Conservation (phyloP, 2,329 filamentous ascomycete genomes). For the Calonectria pseudoturangicola region DNA sequence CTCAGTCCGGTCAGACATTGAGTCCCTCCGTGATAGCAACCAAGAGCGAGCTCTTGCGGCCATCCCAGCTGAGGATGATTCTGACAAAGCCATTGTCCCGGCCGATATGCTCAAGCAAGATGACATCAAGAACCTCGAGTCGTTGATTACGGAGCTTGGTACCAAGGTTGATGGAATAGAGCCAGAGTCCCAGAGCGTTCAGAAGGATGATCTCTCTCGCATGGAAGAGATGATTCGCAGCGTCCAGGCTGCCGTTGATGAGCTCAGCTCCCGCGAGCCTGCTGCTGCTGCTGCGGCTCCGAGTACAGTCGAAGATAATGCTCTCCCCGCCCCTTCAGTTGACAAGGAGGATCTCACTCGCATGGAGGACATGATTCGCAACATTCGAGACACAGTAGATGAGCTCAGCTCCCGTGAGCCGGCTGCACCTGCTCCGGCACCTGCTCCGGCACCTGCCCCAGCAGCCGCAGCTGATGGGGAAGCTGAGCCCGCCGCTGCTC, state of each 20-base stretch:
- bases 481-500: conserved; percentile 58
- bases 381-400: conserved; percentile 69
- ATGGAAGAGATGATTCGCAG: conserved; percentile 71
- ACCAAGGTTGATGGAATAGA: conserved; percentile 83
- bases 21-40: conserved; percentile 77
- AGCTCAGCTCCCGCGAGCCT: conserved; percentile 61
- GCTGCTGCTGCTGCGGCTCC: conserved; percentile 40
- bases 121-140: conserved; percentile 90
- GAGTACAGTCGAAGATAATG: conserved; percentile 59
- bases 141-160: conserved; percentile 86
- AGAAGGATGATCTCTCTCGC: conserved; percentile 73
- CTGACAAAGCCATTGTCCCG: conserved; percentile 58
- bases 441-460: conserved; percentile 41
- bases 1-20: conserved; percentile 83
- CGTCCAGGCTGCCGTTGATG: conserved; percentile 70
- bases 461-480: conserved; percentile 42
- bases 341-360: conserved; percentile 16
- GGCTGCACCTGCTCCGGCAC: conserved; percentile 40
- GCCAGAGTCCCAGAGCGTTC: conserved; percentile 59
- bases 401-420: conserved; percentile 63
- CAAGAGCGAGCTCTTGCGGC: conserved; percentile 69
- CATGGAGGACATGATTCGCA: conserved; percentile 71
- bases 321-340: conserved; percentile 23
- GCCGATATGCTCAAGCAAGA: conserved; percentile 76
- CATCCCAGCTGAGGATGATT: conserved; percentile 47